Base-by-base conservation (phyloP, 768 basidiomycete genomes). In the Mycena leptocephala region DNA sequence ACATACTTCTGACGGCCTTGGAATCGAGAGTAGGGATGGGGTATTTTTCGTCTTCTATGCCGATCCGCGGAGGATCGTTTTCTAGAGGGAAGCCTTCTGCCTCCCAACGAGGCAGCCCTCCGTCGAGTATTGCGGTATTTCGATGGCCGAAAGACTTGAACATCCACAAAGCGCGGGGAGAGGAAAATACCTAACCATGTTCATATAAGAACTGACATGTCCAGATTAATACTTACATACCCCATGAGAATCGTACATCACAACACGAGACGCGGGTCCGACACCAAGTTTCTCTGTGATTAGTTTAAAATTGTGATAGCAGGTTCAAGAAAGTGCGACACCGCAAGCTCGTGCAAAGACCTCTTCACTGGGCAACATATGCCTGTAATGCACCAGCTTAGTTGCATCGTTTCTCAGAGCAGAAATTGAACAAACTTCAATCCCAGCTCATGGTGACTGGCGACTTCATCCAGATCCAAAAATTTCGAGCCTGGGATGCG, bases 91-190 rank as follows among this genome's bases (percentile, higher is more conserved):
- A 85, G 24, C 93, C 93, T 81, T 95, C 93, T 35, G 88, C 89
- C 73, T 92, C 87, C 95, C 96, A 98, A 48, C 91, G 87, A 37
- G 95, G 96, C 16, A 99, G 90, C 24, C 97, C 98, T n/a, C 98
- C 98, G 83, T 99, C 93, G 20, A 99, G 89, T 14, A 99, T 90
- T 75, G 95, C 96, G 10, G 97, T 96, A 55, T 93, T 93, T 37
- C 88, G 84, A 83, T 99, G 98, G 10, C 96, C 96, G 84, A 98
- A 97, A 28, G 95, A 90, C 85, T 95, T 92, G 90, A 99, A 98
- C 88, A 96, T 99, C 88, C 95, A 99, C 55, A 97, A 89, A 2
- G 96, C 96, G 73, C 98, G 92, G 68, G 98, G 97, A 26, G 96
- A 92, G 3, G 95, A 96, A 88, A 99, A 99, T 22, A 99, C 76